Percentiles rank a stretch among this genome's conserved stretches.
Conservation (phyloP, 1,284 basidiomycete species). For the Golubevia sp. region DNA sequence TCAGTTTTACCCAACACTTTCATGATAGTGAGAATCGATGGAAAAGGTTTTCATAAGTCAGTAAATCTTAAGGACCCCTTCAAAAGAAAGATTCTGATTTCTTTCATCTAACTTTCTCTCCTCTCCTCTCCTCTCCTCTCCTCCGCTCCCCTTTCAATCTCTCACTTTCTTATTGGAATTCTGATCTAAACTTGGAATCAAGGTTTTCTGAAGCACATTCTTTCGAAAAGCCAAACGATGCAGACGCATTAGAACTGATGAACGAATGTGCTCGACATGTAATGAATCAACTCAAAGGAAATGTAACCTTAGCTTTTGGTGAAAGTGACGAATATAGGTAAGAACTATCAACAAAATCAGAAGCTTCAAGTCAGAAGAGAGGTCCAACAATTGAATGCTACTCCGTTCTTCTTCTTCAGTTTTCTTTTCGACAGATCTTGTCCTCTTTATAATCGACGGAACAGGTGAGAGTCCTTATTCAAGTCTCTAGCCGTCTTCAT, state of each 20-base stretch:
- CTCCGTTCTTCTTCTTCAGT: conserved; percentile 63
- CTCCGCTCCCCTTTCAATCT: too few species aligned
- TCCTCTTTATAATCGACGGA: conserved; percentile 79
- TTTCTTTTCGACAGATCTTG: conserved; percentile 82
- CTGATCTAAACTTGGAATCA: neutral
- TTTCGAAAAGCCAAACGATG: conserved; percentile 91
- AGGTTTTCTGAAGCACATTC: conserved; percentile 83
- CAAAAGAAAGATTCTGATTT: neutral
- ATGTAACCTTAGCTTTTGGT: conserved; percentile 72
- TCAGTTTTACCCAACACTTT: conserved; percentile 80
- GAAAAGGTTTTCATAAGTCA: conserved; percentile 92
- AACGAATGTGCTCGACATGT: conserved; percentile 82
- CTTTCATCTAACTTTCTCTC: conserved; percentile 8
- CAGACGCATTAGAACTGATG: conserved; percentile 84
- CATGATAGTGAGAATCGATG: conserved; percentile 86
- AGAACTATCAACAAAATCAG: conserved; percentile 20
- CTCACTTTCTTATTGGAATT: neutral
- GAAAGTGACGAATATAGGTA: conserved; percentile 97
- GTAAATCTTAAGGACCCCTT: too few species aligned
- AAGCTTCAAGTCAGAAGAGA: neutral
- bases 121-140: neutral
- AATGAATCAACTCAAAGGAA: conserved; percentile 66
- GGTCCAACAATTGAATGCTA: neutral
- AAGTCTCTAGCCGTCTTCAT: neutral
- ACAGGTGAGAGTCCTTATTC: conserved; percentile 64